Evolutionary conservation across 768 basidiomycete species (phyloP), one percentile per base, ranked within the genome.

Genomic region (Rhodotorula kratochvilovae): DNA sequence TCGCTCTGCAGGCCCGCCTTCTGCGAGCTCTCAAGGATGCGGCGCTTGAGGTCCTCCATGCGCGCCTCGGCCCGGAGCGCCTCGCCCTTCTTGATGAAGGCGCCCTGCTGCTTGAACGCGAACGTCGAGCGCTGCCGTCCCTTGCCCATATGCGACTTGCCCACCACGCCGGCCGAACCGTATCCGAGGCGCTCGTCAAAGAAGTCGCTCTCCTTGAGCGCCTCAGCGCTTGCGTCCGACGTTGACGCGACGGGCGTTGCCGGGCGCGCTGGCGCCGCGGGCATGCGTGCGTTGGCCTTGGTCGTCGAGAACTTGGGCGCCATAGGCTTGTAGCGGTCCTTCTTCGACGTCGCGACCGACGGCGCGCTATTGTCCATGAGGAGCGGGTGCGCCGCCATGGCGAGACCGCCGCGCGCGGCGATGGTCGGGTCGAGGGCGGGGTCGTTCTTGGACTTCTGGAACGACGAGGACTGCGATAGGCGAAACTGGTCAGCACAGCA

Each of bases 221-320:
- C 58, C 11, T 79, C 61, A 77, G 71, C 31, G 53, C 51, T 58
- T 68, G 55, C 39, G 56, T 70, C 39, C 31, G 5, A 77, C 77
- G 56, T 85, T 79, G 19, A 79, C 27, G 51, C 53, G 39, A 53
- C 57, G 36, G 67, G n/a, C 80, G 79, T 13, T 79, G 83, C 19
- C 70, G 61, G 72, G 23, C 69, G 57, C 80, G 83, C 6, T 81
- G 86, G 46, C 6, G 89, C 87, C 1, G 88, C 87, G 8, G 89
- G 87, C 5, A 84, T 84, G 68, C 91, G 87, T 16, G 85, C 85
- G 76, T 95, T 94, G 11, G 90, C 90, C 83, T 89, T 92, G 81
- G 95, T 93, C 6, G 92, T 91, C 1, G 94, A 91, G 80, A 98
- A 99, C 81, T 99, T 99, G 61, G 96, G 96, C 73, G 94, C 93